Percentiles rank a stretch among this genome's conserved stretches.
phyloP scores from a whole-genome alignment of 2,329 filamentous ascomycete species.

The Mollisiaceae sp. region DNA sequence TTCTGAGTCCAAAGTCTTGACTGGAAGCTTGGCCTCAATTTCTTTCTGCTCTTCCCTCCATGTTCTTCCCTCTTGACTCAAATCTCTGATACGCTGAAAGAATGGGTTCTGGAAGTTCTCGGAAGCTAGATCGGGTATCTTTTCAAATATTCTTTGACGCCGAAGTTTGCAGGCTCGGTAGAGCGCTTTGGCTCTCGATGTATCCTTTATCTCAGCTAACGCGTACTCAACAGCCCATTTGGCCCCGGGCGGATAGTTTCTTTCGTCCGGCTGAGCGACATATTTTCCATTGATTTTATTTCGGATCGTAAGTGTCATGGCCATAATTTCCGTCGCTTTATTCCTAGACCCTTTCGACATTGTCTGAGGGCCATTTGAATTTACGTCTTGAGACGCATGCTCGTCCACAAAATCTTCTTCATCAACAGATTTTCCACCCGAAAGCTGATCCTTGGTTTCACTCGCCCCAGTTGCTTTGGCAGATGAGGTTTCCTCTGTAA shows the following conservation, averaged over 20 bases:
- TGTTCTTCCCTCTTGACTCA: constrained; percentile 60
- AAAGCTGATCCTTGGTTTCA: background rate
- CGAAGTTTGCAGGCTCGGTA: constrained; percentile 63
- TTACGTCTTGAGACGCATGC: constrained; percentile 1
- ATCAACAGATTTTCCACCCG: constrained; percentile 1
- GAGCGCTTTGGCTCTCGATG: constrained; percentile 50
- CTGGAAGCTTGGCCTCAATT: constrained; percentile 52
- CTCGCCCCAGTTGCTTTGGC: background rate
- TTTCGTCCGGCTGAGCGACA: constrained; percentile 62
- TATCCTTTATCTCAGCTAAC: constrained; percentile 63
- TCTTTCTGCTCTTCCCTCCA: constrained; percentile 62
- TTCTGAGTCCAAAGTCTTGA: constrained; percentile 52
- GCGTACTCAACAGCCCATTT: constrained; percentile 81
- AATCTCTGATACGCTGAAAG: constrained; percentile 45
- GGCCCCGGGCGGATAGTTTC: constrained; percentile 47
- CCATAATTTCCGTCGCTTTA: constrained; percentile 26
- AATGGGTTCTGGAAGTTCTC: constrained; percentile 33
- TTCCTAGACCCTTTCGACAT: background rate
- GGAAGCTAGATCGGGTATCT: constrained; percentile 33
- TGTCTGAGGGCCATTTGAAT: too few relatives aligned
- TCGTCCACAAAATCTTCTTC: constrained; percentile 15
- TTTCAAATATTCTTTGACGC: constrained; percentile 53
- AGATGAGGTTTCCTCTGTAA: background rate
- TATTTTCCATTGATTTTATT: constrained; percentile 73
- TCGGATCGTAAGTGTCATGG: constrained; percentile 71